These are phyloP conservation scores for Hortaea sp. DNA, from an alignment of 2,329 filamentous ascomycete species.

Conservation along the genomic window DNA sequence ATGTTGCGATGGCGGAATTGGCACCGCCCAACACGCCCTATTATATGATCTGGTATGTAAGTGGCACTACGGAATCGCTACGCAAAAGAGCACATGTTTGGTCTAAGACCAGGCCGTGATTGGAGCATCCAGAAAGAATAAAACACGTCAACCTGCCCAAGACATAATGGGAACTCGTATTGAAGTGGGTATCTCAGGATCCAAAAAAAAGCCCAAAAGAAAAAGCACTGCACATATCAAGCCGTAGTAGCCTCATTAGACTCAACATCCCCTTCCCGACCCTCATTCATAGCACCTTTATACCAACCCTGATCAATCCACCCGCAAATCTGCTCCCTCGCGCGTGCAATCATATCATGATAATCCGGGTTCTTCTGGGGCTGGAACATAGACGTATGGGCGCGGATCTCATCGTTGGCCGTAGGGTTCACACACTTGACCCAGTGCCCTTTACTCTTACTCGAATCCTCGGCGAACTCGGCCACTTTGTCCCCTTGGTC, in stretches of 20 bases:
- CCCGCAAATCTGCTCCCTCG: slow-evolving; percentile 52
- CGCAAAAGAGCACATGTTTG: too few relatives aligned
- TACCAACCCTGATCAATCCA: slow-evolving; percentile 41
- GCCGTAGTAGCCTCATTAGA: background rate
- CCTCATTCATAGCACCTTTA: background rate
- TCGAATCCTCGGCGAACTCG: slow-evolving; percentile 20
- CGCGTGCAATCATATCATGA: slow-evolving; percentile 53
- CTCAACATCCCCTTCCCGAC: background rate
- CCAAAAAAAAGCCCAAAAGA: too few relatives aligned
- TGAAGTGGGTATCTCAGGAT: background rate
- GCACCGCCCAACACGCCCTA: too few relatives aligned
- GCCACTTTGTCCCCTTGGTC: slow-evolving; percentile 24
- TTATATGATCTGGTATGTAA: too few relatives aligned
- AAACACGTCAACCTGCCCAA: background rate
- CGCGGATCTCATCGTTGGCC: slow-evolving; percentile 65
- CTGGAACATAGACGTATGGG: slow-evolving; percentile 76
- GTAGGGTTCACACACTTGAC: slow-evolving; percentile 66
- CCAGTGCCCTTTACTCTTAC: slow-evolving; percentile 46
- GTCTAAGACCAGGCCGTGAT: too few relatives aligned
- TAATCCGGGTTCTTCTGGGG: slow-evolving; percentile 64
- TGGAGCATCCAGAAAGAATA: too few relatives aligned
- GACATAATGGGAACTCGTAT: background rate
- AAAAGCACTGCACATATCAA: background rate
- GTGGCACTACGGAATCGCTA: too few relatives aligned
- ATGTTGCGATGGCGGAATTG: too few relatives aligned